Evolutionary conservation across 805 yeast species (phyloP), one percentile per base, ranked within the genome.

Genomic region (Kluyveromyces wickerhamii): DNA sequence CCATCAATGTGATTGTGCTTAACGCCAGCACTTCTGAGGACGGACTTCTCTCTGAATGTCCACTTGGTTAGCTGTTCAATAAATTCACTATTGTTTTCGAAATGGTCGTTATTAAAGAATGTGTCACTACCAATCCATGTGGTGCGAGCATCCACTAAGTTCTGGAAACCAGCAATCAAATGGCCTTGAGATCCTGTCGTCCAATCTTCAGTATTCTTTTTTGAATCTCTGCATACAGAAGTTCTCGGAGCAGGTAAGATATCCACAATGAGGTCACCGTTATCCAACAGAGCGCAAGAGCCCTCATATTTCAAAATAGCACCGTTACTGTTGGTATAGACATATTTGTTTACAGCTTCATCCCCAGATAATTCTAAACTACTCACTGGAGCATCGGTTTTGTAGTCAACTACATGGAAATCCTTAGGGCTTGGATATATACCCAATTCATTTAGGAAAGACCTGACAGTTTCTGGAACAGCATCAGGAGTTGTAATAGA

Each of bases 381-480:
- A 6, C 21, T 24, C 15, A 32, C 35, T 29, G 41, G 27, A 11
- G 36, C 31, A 18, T 49, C 46, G 38, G 57, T 52, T 61, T 85
- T 85, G 56, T 81, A 79, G 57, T 87, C 95, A 6, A 68, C 56
- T 28, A 80, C 62, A 35, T 64, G 57, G 54, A 73, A 77, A 33
- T 75, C 79, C 52, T 75, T 81, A 39, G 95, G 94, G 32, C 92
- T 72, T 38, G 96, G 83, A 49, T 67, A 73, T 34, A 92, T 77
- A 21, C 96, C 98, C 44, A 88, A 60, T 54, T 88, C 86, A 49
- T 77, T 74, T 44, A 85, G 69, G 48, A 81, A 79, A 3, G 71
- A 62, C 40, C 85, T 74, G 21, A 81, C 60, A 13, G 79, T 72
- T 17, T 81, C 84, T 25, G 79, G 74, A 11, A 68, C 50, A 12